Percentiles rank a stretch among this genome's conserved stretches.
Conservation (phyloP, 2,329 filamentous ascomycete species). For the Raffaelea albimanens region DNA sequence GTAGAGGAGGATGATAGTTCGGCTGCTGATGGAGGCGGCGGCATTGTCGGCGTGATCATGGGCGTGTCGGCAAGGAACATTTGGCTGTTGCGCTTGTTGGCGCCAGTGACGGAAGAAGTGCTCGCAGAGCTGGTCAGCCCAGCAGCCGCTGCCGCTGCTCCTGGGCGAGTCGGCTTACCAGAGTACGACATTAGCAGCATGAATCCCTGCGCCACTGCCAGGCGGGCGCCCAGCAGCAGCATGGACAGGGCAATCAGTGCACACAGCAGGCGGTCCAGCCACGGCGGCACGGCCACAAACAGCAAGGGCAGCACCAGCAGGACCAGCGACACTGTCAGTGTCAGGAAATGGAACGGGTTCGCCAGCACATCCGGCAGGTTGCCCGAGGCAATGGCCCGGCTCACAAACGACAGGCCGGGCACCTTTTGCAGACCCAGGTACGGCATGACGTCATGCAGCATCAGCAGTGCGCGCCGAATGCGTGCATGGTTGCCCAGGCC, state of each 20-base stretch:
- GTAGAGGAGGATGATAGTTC: constrained; percentile 17
- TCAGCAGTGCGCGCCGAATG: constrained; percentile 74
- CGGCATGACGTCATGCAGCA: constrained; percentile 8
- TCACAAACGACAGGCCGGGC: constrained; percentile 54
- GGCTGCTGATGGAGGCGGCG: neutral
- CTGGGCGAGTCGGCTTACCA: constrained; percentile 19
- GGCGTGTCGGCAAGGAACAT: too few species aligned
- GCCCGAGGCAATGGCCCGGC: constrained; percentile 23
- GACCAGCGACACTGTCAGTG: constrained; percentile 73
- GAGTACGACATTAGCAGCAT: constrained; percentile 93
- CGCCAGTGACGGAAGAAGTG: constrained; percentile 2
- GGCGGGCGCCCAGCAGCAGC: constrained; percentile 75
- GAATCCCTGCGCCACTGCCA: constrained; percentile 77
- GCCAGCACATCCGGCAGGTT: constrained; percentile 72
- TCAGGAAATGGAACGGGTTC: constrained; percentile 92
- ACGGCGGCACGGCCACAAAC: constrained; percentile 69
- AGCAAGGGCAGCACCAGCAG: constrained; percentile 68
- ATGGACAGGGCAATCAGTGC: constrained; percentile 75
- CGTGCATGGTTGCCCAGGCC: constrained; percentile 82
- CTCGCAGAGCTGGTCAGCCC: neutral
- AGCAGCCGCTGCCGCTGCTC: neutral
- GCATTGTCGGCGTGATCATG: constrained; percentile 6
- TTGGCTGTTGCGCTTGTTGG: neutral
- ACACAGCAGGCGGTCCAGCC: constrained; percentile 76
- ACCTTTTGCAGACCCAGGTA: constrained; percentile 31